Evolutionary conservation across 202 grass and related monocot species (phyloP).

Genomic region (Eragrostis tef): DNA sequence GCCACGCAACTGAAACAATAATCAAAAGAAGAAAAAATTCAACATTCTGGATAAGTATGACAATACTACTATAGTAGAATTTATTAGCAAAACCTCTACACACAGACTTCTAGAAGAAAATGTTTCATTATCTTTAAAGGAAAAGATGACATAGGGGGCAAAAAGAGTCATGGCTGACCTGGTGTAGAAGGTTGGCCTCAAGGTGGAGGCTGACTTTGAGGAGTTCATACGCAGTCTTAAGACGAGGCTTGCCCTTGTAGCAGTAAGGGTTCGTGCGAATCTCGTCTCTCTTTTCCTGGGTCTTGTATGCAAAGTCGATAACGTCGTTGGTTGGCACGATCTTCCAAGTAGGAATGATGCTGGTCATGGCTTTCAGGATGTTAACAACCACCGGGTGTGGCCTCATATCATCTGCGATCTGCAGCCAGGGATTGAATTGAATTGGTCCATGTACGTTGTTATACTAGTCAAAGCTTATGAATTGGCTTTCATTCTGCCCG

Average conservation of each 20-base stretch:
- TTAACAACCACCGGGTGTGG: constrained; percentile 46
- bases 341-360: constrained; percentile 69
- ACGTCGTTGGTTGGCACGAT: constrained; percentile 66
- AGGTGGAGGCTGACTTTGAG: constrained; percentile 53
- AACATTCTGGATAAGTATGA: no score
- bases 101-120: no score
- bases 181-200: constrained; percentile 34
- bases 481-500: no score
- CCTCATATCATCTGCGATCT: constrained; percentile 50
- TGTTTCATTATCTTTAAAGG: no score
- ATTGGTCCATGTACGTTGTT: no score
- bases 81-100: no score
- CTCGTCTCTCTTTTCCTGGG: constrained; percentile 62
- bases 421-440: no score
- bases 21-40: no score
- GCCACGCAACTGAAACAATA: no score
- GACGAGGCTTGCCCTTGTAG: constrained; percentile 72
- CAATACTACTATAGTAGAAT: no score
- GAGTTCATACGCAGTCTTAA: constrained; percentile 65
- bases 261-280: constrained; percentile 58
- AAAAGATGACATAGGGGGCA: no score
- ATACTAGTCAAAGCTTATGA: no score
- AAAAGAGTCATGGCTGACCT: constrained; percentile 5
- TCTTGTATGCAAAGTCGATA: constrained; percentile 63
- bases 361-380: constrained; percentile 44